Base-by-base conservation (phyloP, 2,329 filamentous ascomycete species). In the Chrysosporium keratinophilum region DNA sequence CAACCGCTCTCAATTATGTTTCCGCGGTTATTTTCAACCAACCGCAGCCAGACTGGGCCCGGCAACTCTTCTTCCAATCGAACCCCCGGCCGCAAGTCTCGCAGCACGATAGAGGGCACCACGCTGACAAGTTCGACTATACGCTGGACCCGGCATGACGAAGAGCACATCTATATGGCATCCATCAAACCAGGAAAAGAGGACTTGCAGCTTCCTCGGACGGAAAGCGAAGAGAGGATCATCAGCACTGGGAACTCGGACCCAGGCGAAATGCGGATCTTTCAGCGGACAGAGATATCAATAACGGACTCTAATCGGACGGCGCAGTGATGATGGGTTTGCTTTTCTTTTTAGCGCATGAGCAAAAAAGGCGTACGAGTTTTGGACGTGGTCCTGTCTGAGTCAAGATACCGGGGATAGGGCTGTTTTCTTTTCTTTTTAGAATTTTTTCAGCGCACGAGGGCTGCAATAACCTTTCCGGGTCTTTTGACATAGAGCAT, bases 221-320 rank as follows among this genome's bases (percentile, higher is more conserved):
- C 54, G 15, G 54, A 46, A 31, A 56, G 50, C 17, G 44, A 50
- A 15, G 54, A 56, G 33, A 15, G 44, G 5, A 56, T 56, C 35
- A 53, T 56, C 34, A 43, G 40, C n/a, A 20, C 23, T 12, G 50
- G 49, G 9, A 34, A 37, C 20, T 3, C 23, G 19, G 15, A 49
- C 6, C 15, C 44, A 20, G 28, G 15, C 33, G 40, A 43, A 20
- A 41, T 41, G 34, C 42, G 50, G 23, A 56, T 56, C 17, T 35
- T 56, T n/a, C 50, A 52, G 42, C 49, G 44, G 20, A 56, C 50
- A 11, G 54, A 48, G n/a, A 39, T 56, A 12, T 56, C 44, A 12
- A 47, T 56, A 19, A 52, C 50, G 12, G 44, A 56, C 17, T 48
- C 54, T 17, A 48, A 34, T 28, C n/a, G 35, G 23, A 28, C 23